Base-by-base conservation (phyloP, 1,139 yeast species). In the Suhomyces bokatorum region DNA sequence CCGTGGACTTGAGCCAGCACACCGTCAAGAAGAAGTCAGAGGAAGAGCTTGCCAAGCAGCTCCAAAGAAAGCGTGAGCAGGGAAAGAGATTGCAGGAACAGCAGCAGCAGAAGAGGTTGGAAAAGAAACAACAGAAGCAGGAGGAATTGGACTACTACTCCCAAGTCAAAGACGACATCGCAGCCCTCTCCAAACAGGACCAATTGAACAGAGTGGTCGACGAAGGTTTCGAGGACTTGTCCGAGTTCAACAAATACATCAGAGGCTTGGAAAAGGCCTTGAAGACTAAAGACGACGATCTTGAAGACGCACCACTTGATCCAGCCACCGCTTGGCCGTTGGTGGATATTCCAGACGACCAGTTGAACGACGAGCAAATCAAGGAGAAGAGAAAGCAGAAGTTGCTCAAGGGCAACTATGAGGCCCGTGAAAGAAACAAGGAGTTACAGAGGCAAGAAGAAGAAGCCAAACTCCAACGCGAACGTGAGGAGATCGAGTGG, bases 31-130 rank as follows among this genome's bases (percentile, higher is more conserved):
- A 85, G 58, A 88, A 91, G 59, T 72, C 91, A 0, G 95, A 87
- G 46, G 97, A 89, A 61, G 97, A 89, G 59, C 62, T 90, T 31
- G 84, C 82, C 17, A 67, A 77, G 33, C 91, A 88, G 51, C 84
- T 93, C 1, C 93, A 86, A 53, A 83, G 85, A 59, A 78, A 96
- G 49, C 78, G 81, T 55, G 97, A 91, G 60, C 88, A 87, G 53
- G 98, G 97, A 5, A 80, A 84, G 52, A 74, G 96, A 53, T 73
- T 95, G 48, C 98, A 93, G 65, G 96, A 89, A 57, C 97, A 90
- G 64, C 98, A 98, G 0, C 90, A 86, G 53, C 85, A 83, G 55
- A 85, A 85, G 55, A 73, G 99, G 46, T 65, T 81, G 6, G 97
- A 91, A 59, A 90, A 88, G 59, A 69, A 89, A 42, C 73, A 80